Percentiles rank a stretch among this genome's conserved stretches.
These are phyloP conservation scores for Cubamyces sp. DNA, from an alignment of 768 basidiomycete species.

Conservation along the genomic window DNA sequence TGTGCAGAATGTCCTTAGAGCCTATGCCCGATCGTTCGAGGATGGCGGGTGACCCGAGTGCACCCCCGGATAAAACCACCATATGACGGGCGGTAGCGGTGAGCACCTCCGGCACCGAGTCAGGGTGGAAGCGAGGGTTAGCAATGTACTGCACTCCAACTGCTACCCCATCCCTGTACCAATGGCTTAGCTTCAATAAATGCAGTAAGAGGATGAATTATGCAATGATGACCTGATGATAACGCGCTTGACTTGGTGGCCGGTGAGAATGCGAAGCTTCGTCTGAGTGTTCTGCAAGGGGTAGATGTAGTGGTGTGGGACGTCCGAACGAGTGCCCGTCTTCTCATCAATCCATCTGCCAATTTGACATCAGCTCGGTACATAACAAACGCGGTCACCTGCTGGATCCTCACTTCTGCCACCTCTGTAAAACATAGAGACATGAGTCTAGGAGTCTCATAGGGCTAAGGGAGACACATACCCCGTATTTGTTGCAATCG, in stretches of 20 bases:
- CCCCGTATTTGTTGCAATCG: constrained; percentile 33
- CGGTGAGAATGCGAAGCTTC: constrained; percentile 38
- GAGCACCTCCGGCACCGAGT: constrained; percentile 10
- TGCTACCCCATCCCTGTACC: constrained; percentile 38
- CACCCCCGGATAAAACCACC: constrained; percentile 45
- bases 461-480: constrained; percentile 12
- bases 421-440: constrained; percentile 42
- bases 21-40: constrained; percentile 60
- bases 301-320: constrained; percentile 48
- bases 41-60: constrained; percentile 53
- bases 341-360: constrained; percentile 55
- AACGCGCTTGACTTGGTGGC: constrained; percentile 41
- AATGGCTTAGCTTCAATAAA: background rate
- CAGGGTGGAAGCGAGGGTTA: constrained; percentile 34
- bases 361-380: background rate
- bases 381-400: constrained; percentile 12
- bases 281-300: constrained; percentile 29
- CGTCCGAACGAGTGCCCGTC: constrained; percentile 62
- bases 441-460: background rate
- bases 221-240: constrained; percentile 38
- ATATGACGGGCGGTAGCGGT: constrained; percentile 39
- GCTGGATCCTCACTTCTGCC: constrained; percentile 49
- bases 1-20: constrained; percentile 34
- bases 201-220: background rate
- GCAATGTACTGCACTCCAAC: constrained; percentile 43